Percentiles rank a stretch among this genome's conserved stretches.
Conservation (phyloP, 2,329 filamentous ascomycete species). For the Ophidiomyces ophidiicola region DNA sequence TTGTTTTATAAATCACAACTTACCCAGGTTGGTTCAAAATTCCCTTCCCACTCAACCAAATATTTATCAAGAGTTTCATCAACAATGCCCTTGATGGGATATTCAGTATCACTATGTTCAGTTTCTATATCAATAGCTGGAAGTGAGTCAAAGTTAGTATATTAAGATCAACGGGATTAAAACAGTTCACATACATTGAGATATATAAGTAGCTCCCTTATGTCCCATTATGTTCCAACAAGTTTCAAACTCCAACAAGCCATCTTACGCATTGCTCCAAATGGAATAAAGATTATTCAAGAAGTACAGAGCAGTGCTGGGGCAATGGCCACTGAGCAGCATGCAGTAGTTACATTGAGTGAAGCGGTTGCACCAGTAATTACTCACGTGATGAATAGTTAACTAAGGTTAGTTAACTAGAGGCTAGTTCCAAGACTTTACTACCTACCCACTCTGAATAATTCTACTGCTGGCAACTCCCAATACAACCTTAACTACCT, state of each 20-base stretch:
- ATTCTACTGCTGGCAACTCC: too few species aligned
- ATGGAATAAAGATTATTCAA: too few species aligned
- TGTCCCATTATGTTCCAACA: constrained; percentile 6
- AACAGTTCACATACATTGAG: constrained; percentile 7
- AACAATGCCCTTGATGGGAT: constrained; percentile 27
- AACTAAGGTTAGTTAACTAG: too few species aligned
- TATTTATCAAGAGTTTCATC: constrained; percentile 27
- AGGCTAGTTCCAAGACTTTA: too few species aligned
- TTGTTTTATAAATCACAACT: constrained; percentile 14
- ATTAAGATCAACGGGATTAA: not conserved
- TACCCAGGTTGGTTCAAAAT: constrained; percentile 30
- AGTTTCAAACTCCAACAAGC: not conserved
- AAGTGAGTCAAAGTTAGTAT: not conserved
- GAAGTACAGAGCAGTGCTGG: too few species aligned
- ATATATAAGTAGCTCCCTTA: not conserved
- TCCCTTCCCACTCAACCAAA: constrained; percentile 30
- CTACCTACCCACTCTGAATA: too few species aligned
- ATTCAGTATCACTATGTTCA: constrained; percentile 23
- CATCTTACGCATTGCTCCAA: too few species aligned
- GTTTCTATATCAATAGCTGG: constrained; percentile 8
- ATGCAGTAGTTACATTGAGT: too few species aligned
- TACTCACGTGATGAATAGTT: too few species aligned
- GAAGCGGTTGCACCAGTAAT: too few species aligned
- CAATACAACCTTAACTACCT: too few species aligned
- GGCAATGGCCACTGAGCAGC: too few species aligned